Base-by-base conservation (phyloP, 352 stramenopile species). In the Sclerospora graminicola region DNA sequence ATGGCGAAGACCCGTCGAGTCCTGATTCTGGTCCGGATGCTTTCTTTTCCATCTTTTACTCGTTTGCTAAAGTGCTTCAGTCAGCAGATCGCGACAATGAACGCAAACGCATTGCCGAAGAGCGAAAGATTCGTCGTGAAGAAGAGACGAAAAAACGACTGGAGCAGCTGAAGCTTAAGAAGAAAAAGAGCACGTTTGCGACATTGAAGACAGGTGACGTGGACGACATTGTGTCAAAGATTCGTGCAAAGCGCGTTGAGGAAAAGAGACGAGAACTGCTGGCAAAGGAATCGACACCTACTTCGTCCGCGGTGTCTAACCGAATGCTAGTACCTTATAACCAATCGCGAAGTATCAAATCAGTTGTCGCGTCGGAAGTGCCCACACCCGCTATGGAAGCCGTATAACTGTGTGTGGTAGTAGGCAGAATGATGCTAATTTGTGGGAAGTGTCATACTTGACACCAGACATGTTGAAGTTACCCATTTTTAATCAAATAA, bases 1-100 rank as follows among this genome's bases (percentile, higher is more conserved):
- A 84, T 34, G 74, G 79, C 14, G 79, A 91, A 63, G 75, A 90
- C 42, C 68, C 75, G 0, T 55, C 72, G 27, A 85, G 63, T n/a
- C 63, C 67, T 1, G 76, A 88, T 30, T 78, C 64, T 32, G 76
- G 76, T 1, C 79, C 79, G 0, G 76, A 91, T 27, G 56, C 69
- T 9, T 91, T 91, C 44, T 91, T 91, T 47, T 88, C 76, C 13
- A 85, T 91, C 38, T 88, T 91, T 19, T 83, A 86, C 35, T 89
- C 76, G 41, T 89, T 89, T 48, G 74, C 74, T 5, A 88, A 91
- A 57, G 57, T 89, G 15, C 51, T 91, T 29, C 76, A 89, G 58
- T 74, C 74, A 0, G 79, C 79, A 0, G 79, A 88, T 45, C 79
- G 76, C 13, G 79, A 91, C 45, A 91, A 91, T 23, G 79, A 91